Base-by-base conservation (phyloP, 495 filamentous ascomycete genomes). In the Wilcoxina mikolae region DNA sequence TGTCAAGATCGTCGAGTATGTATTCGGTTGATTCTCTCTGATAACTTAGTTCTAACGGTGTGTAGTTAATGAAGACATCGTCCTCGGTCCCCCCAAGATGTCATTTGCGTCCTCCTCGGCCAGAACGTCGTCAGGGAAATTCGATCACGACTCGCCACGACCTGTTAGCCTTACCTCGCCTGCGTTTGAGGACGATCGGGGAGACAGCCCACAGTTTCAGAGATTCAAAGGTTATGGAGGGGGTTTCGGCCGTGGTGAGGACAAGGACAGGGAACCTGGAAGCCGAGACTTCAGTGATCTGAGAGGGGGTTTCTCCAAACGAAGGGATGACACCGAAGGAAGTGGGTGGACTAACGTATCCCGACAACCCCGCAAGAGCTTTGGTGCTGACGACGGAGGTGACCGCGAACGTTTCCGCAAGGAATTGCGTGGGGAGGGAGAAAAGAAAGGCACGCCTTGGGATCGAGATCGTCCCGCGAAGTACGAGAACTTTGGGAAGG, bases 11-110 rank as follows among this genome's bases (percentile, higher is more conserved):
- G 65, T 72, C 81, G 48, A 81, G 76, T 70, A 77, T 71, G 67
- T 75, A 12, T 76, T 66, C 22, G 67, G 67, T 71, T 67, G 31
- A 66, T 57, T 27, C 51, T 56, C 55, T 54, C 29, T 55, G 35
- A 55, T 52, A 57, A 54, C 43, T 31, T 25, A 17, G 46, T 47
- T 52, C 60, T 65, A 53, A 64, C 53, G 20, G 28, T 9, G 35
- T 52, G 55, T 54, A 81, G 77, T 77, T 58, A 68, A 73, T 57
- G 88, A 91, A 63, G 85, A 94, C 54, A 87, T 94, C 53, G 74
- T 94, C 58, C 83, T 95, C 35, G 88, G 87, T 28, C 89, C 89
- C 27, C 87, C 89, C 1, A 87, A 88, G 59, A 86, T 78, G 24
- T 79, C 79, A 26, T 95, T 96, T 67, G 81, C 85, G 54, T 95